Evolutionary conservation across 1,284 basidiomycete genomes (phyloP).

Genomic region (Puccinia novopanici): DNA sequence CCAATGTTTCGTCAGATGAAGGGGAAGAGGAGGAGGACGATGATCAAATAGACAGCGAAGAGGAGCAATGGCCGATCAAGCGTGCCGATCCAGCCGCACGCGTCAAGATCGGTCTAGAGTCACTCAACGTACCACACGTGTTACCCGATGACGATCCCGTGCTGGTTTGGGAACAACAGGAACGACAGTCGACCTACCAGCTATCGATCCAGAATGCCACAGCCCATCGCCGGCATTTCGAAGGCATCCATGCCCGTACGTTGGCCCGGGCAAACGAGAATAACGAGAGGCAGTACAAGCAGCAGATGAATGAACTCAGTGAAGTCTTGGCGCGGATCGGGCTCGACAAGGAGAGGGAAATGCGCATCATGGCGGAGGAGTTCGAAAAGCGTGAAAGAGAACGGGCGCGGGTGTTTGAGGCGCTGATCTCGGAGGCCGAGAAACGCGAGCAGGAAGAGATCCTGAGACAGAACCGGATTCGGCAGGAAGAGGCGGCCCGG

Average conservation of each 20-base stretch:
- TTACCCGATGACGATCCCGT: constrained; percentile 43
- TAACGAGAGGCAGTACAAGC: constrained; percentile 19
- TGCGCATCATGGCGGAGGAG: constrained; percentile 10
- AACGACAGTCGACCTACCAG: constrained; percentile 34
- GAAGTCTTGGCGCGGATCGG: constrained; percentile 33
- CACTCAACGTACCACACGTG: constrained; percentile 12
- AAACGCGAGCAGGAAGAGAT: constrained; percentile 42
- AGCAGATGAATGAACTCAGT: constrained; percentile 45
- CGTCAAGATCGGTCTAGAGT: not conserved
- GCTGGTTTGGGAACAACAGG: constrained; percentile 35
- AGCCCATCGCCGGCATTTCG: constrained; percentile 30
- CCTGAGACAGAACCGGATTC: constrained; percentile 16
- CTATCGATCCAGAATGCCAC: constrained; percentile 33
- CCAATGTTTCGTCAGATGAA: constrained; percentile 16
- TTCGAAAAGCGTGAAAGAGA: constrained; percentile 45
- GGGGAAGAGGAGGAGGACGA: constrained; percentile 23
- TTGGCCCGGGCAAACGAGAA: constrained; percentile 25
- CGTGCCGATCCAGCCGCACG: constrained; percentile 7
- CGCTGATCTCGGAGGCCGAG: constrained; percentile 37
- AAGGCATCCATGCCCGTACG: constrained; percentile 37
- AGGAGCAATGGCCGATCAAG: constrained; percentile 42
- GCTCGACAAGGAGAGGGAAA: constrained; percentile 33
- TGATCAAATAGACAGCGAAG: constrained; percentile 38
- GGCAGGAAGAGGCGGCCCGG: constrained; percentile 35
- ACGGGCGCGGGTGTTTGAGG: constrained; percentile 14